Base-by-base conservation (phyloP, 208 protist species). In the Leishmania braziliensis region DNA sequence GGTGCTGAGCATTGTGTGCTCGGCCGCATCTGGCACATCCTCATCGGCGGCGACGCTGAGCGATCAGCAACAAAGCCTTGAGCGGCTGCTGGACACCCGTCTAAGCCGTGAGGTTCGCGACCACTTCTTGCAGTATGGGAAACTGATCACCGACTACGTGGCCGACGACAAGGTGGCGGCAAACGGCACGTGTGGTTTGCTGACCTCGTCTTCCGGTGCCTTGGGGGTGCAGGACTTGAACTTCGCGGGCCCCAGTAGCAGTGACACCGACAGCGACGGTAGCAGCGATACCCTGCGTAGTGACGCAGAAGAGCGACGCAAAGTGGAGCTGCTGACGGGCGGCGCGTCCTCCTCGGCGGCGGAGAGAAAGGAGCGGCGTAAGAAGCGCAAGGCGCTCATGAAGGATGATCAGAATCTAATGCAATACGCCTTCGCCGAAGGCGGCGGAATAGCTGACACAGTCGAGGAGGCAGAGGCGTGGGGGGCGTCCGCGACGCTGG, bases 111-210 rank as follows among this genome's bases (percentile, higher is more conserved):
- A 96, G 66, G 80, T 78, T n/a, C 80, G 90, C 16, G 84, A 96
- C 65, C 86, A 87, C 73, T 78, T 97, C 5, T 63, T 95, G 43
- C 89, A 89, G 53, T 97, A 95, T 79, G 91, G 92, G 43, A 84
- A 84, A 39, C 90, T 95, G 23, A 92, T 97, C 79, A 94, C 91
- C 62, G 95, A 97, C 84, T 97, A 94, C 86, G 93, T 97, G 29
- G 88, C 88, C 18, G 78, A 56, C 54, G 68, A 85, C 54, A 74
- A 62, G 36, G 75, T 77, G 46, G 66, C 20, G 63, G 33, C 20
- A 56, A 69, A 60, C 26, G 80, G 75, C 23, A 58, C 48, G 23
- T 66, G 66, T 63, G 82, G 46, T 8, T 60, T 33, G n/a, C 75
- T 60, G 53, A 62, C 70, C n/a, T 54, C 62, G 26, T 77, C 76